These are phyloP conservation scores for Melocanna baccifera DNA, from an alignment of 176 grass and related monocot genomes.

Conservation along the genomic window DNA sequence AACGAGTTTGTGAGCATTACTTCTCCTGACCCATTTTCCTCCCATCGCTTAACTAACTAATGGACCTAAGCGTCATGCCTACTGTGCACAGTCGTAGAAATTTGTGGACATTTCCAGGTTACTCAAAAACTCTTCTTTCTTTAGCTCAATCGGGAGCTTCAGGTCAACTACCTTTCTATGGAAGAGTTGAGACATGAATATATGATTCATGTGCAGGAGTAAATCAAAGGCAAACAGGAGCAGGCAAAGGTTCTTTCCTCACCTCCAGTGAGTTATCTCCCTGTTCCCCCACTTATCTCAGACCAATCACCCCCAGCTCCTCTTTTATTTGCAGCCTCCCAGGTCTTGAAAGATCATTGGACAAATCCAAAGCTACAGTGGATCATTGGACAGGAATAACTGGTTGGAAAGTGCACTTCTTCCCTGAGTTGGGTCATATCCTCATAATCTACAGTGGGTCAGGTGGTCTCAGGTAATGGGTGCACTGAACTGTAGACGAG, in stretches of 20 bases:
- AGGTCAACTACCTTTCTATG: neutral
- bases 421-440: too few species aligned
- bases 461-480: too few species aligned
- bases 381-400: neutral
- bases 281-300: neutral
- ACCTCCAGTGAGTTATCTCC: too few species aligned
- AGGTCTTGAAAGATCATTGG: neutral
- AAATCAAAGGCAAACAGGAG: neutral
- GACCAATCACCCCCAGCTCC: neutral
- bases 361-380: neutral
- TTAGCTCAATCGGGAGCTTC: neutral
- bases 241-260: neutral
- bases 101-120: neutral
- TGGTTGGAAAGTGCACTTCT: neutral
- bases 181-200: neutral
- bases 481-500: too few species aligned
- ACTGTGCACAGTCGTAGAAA: neutral
- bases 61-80: neutral
- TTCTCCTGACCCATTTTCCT: neutral
- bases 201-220: neutral
- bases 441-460: too few species aligned
- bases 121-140: neutral
- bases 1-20: too few species aligned
- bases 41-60: neutral
- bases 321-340: neutral